Percentiles rank a stretch among this genome's conserved stretches.
Conservation (phyloP, 441 rosid genomes). For the Populus tomentosa region DNA sequence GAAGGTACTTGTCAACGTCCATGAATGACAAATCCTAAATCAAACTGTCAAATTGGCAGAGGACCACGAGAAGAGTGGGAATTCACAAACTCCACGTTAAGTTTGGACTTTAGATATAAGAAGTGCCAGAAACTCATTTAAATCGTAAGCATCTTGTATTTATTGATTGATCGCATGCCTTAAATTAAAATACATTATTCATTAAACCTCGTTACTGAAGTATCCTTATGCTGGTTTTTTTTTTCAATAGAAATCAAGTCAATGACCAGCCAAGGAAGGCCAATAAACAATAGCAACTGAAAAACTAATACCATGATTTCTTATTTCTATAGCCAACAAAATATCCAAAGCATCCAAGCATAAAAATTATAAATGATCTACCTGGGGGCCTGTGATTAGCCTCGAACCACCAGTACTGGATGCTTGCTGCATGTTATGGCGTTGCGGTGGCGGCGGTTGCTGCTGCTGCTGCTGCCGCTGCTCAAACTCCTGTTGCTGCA, state of each 20-base stretch:
- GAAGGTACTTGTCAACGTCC: too few relatives aligned
- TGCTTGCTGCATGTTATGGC: conserved; percentile 51
- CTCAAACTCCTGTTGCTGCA: conserved; percentile 91
- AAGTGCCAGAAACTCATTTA: not conserved
- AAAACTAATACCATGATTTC: not conserved
- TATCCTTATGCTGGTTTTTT: not conserved
- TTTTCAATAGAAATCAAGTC: not conserved
- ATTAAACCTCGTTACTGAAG: not conserved
- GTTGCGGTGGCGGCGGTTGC: conserved; percentile 49
- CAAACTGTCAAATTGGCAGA: too few relatives aligned
- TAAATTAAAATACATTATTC: not conserved
- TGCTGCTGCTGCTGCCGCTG: conserved; percentile 50
- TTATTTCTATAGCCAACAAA: not conserved
- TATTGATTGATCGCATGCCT: not conserved
- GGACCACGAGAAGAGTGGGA: not conserved
- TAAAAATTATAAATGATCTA: conserved; percentile 18
- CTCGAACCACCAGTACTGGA: conserved; percentile 45
- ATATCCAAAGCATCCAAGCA: not conserved
- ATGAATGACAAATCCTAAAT: too few relatives aligned
- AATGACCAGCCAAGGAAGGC: too few relatives aligned
- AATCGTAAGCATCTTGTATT: not conserved
- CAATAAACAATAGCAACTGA: not conserved
- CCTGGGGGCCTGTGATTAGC: conserved; percentile 89
- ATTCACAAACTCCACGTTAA: not conserved
- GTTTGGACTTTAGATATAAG: not conserved